Evolutionary conservation across 148 eudicot genomes (phyloP).

Genomic region (Nyssa sinensis): DNA sequence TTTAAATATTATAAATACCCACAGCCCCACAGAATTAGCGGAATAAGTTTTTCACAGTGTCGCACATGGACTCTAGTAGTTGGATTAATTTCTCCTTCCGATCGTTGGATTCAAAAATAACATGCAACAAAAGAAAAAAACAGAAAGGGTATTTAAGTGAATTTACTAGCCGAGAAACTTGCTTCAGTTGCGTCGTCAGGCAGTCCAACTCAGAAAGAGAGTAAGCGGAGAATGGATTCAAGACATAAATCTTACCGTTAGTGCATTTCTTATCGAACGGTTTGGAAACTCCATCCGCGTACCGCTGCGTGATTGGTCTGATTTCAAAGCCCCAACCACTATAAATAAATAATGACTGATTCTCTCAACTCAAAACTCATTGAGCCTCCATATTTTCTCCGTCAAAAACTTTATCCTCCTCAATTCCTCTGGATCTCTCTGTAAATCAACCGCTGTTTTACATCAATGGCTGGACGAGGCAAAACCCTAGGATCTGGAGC

Average conservation of each 20-base stretch:
- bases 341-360: not conserved
- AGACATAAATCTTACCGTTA: conserved; percentile 1
- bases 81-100: too few relatives aligned
- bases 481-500: conserved; percentile 72
- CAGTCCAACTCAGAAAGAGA: not conserved
- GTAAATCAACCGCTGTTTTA: not conserved
- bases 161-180: too few relatives aligned
- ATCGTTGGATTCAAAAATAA: too few relatives aligned
- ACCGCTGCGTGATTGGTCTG: not conserved
- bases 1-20: too few relatives aligned
- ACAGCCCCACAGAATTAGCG: too few relatives aligned
- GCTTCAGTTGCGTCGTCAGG: not conserved
- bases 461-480: conserved; percentile 74
- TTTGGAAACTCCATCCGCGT: not conserved
- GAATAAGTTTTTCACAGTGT: too few relatives aligned
- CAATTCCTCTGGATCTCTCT: too few relatives aligned
- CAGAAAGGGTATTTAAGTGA: not conserved
- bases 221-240: not conserved
- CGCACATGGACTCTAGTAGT: too few relatives aligned
- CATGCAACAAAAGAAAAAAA: too few relatives aligned
- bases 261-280: not conserved
- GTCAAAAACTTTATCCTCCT: too few relatives aligned
- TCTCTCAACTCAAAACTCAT: not conserved
- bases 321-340: conserved; percentile 5
- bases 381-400: too few relatives aligned